A percentile compares a stretch with the other conserved stretches of the same genome.
Conservation (phyloP, 2,329 filamentous ascomycete species). For the Penicillium occitanis region DNA sequence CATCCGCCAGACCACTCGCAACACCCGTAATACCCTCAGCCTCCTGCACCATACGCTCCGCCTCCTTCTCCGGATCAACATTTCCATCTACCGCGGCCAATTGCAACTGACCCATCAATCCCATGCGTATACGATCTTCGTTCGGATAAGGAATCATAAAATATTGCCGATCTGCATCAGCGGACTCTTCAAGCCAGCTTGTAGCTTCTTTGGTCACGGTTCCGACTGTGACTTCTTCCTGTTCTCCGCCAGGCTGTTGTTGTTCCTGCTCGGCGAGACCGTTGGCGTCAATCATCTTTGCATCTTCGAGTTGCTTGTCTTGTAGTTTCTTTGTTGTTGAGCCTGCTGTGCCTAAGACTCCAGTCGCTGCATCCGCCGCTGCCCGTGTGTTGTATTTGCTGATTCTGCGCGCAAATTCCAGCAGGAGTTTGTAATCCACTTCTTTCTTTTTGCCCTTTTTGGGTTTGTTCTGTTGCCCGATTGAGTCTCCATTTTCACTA, state of each 20-base stretch:
- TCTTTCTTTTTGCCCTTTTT: constrained; percentile 31
- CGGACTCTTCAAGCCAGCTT: constrained; percentile 44
- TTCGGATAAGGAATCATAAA: constrained; percentile 48
- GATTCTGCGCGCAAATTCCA: constrained; percentile 48
- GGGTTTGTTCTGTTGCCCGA: constrained; percentile 24
- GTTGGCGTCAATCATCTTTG: constrained; percentile 37
- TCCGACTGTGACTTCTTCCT: constrained; percentile 33
- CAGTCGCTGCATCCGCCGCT: constrained; percentile 42
- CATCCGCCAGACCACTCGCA: constrained; percentile 48
- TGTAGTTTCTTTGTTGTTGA: constrained; percentile 25
- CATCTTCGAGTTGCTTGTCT: constrained; percentile 29
- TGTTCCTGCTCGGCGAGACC: constrained; percentile 21
- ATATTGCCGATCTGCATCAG: constrained; percentile 39
- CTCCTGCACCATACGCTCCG: constrained; percentile 51
- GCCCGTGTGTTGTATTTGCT: constrained; percentile 50
- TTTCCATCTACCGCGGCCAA: constrained; percentile 55
- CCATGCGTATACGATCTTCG: constrained; percentile 46
- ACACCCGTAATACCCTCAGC: constrained; percentile 52
- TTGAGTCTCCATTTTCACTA: constrained; percentile 27
- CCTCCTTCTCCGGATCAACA: constrained; percentile 54
- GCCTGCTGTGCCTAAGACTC: constrained; percentile 19
- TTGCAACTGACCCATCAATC: constrained; percentile 48
- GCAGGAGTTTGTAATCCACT: constrained; percentile 45
- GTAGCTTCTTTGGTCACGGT: constrained; percentile 43
- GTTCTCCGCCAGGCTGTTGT: background rate